phyloP scores from a whole-genome alignment of 441 rosid species.

The Gossypium lobatum region DNA sequence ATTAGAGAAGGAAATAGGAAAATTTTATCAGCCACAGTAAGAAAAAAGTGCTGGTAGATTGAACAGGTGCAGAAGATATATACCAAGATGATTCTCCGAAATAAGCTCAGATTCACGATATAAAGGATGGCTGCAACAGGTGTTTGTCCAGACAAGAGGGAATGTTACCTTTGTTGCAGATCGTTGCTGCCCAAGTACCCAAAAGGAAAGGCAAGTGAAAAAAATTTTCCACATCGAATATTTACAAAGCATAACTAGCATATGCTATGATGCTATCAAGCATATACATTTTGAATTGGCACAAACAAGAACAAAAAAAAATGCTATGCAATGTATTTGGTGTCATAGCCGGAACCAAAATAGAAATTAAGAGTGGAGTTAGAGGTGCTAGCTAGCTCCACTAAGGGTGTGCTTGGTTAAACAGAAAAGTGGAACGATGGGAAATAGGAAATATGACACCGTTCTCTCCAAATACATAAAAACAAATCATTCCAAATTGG shows the following conservation, averaged over 20 bases:
- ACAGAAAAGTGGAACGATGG: no score
- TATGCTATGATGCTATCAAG: neutral
- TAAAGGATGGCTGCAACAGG: conserved; percentile 97
- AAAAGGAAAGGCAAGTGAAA: neutral
- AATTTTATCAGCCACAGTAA: neutral
- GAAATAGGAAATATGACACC: no score
- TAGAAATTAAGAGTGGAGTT: neutral
- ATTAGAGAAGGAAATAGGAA: neutral
- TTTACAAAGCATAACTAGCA: neutral
- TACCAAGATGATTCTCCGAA: conserved; percentile 66
- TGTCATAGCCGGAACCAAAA: neutral
- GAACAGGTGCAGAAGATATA: conserved; percentile 7
- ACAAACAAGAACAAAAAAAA: neutral
- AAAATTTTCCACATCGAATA: neutral
- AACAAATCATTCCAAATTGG: no score
- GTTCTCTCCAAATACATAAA: no score
- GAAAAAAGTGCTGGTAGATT: neutral
- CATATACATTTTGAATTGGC: neutral
- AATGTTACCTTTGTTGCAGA: conserved; percentile 92
- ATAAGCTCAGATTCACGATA: conserved; percentile 88
- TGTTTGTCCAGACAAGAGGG: conserved; percentile 98
- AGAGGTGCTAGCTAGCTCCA: neutral
- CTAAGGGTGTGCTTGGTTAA: no score
- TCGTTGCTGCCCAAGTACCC: conserved; percentile 65
- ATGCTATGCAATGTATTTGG: neutral